Base-by-base conservation (phyloP, 805 yeast species). In the Spathaspora arborariae region DNA sequence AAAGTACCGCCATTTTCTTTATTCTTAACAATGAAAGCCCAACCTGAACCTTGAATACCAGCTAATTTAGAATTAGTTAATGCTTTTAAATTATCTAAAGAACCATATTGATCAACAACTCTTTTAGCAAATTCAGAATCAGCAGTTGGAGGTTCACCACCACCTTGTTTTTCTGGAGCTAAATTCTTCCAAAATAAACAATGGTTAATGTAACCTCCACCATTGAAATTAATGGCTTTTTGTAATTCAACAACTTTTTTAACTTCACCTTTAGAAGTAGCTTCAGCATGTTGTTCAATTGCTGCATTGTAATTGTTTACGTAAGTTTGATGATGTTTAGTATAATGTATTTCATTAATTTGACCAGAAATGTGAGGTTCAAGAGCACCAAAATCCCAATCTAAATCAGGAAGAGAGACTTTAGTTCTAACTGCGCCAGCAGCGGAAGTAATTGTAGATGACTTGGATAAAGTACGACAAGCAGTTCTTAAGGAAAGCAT, bases 61-160 rank as follows among this genome's bases (percentile, higher is more conserved):
- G 77, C 74, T 54, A 75, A 65, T 57, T 72, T 70, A 41, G 65
- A 55, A 49, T 70, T 71, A 56, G 75, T 70, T 45, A 69, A 47
- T 2, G 64, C 55, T 56, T 69, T 68, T 62, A 75, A 73, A 45
- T 63, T 60, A 27, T 69, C 77, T 46, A 75, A 62, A 7, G 75
- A 70, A 15, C 80, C 80, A 50, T 61, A 75, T 56, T 75, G 79
- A 39, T 55, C 60, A 19, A 46, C 54, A 40, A 75, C 70, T 48
- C 60, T 62, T 53, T 60, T 58, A 48, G 70, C 75, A 41, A 75
- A 60, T 21, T 64, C 70, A 3, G 68, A 57, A 39, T 79, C 76
- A 39, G 76, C 48, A 13, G 55, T 30, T 44, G 88, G 83, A 35
- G 73, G 66, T 59, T 75, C 75, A 62, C 96, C 97, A 18, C 80